phyloP scores from a whole-genome alignment of 768 basidiomycete genomes.

The Trametes cubensis region DNA sequence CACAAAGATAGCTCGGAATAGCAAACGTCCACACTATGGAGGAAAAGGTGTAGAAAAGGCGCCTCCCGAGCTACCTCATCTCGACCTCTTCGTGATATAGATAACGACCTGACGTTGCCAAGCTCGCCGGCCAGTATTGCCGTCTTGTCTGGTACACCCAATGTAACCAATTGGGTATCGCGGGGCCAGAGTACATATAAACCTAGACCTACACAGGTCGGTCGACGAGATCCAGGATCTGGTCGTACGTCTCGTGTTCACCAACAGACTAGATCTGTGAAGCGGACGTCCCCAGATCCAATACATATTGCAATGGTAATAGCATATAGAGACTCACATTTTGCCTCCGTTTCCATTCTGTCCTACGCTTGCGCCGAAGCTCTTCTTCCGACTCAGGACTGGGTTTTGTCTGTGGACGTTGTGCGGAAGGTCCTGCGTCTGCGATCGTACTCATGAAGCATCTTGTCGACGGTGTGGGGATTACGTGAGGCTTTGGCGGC shows the following conservation, averaged over 20 bases:
- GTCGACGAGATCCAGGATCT: too few relatives aligned
- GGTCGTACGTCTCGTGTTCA: not conserved
- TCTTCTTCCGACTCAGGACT: constrained; percentile 20
- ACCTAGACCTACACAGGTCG: too few relatives aligned
- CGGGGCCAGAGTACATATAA: too few relatives aligned
- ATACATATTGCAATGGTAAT: not conserved
- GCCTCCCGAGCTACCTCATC: too few relatives aligned
- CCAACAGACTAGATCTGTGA: not conserved
- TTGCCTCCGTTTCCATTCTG: constrained; percentile 79
- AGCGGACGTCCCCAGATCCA: not conserved
- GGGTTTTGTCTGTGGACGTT: not conserved
- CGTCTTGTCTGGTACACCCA: too few relatives aligned
- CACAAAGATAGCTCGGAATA: not conserved
- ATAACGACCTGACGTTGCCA: too few relatives aligned
- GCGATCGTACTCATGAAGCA: constrained; percentile 7
- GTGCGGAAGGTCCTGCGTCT: constrained; percentile 8
- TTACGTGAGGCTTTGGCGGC: not conserved
- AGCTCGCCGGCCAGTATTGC: too few relatives aligned
- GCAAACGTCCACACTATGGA: not conserved
- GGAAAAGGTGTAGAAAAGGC: too few relatives aligned
- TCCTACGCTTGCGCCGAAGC: constrained; percentile 50
- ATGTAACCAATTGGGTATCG: too few relatives aligned
- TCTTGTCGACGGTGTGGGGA: not conserved
- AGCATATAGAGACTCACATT: constrained; percentile 45
- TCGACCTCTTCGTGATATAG: too few relatives aligned